Conservation (phyloP, 768 basidiomycete genomes). For the Podaxis carcinomalis region DNA sequence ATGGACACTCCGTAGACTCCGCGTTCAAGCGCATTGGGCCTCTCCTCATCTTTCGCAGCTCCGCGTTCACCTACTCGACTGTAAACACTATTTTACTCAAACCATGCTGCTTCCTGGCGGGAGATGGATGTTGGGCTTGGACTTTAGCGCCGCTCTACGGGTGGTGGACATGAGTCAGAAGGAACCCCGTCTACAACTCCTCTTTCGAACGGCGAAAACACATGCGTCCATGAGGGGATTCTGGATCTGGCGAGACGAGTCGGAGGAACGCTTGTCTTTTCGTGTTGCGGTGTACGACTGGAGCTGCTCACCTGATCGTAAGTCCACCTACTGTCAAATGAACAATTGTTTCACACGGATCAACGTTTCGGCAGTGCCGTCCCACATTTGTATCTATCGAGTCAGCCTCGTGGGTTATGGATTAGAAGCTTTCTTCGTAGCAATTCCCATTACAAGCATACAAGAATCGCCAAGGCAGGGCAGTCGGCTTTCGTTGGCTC, state of each 20-base stretch:
- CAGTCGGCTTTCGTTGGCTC: background rate
- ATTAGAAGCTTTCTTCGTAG: background rate
- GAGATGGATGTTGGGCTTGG: background rate
- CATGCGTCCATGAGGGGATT: background rate
- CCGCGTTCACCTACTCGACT: background rate
- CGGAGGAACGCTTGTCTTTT: background rate
- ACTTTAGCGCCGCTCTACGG: background rate
- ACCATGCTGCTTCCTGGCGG: background rate
- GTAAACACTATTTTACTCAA: background rate
- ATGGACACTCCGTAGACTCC: background rate
- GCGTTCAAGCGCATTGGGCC: background rate
- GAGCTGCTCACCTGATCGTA: background rate
- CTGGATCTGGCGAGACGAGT: background rate
- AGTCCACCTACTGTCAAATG: too few relatives aligned
- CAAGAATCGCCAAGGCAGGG: background rate
- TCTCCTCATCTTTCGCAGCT: background rate
- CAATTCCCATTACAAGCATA: background rate
- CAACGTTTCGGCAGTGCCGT: too few relatives aligned
- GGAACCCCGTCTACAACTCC: background rate
- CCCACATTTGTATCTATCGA: too few relatives aligned
- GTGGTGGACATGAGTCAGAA: background rate
- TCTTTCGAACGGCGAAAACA: background rate
- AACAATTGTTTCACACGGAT: too few relatives aligned
- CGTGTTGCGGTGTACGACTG: background rate
- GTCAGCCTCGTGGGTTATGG: too few relatives aligned